phyloP scores from a whole-genome alignment of 1,284 basidiomycete species.

The Agroathelia rolfsii region DNA sequence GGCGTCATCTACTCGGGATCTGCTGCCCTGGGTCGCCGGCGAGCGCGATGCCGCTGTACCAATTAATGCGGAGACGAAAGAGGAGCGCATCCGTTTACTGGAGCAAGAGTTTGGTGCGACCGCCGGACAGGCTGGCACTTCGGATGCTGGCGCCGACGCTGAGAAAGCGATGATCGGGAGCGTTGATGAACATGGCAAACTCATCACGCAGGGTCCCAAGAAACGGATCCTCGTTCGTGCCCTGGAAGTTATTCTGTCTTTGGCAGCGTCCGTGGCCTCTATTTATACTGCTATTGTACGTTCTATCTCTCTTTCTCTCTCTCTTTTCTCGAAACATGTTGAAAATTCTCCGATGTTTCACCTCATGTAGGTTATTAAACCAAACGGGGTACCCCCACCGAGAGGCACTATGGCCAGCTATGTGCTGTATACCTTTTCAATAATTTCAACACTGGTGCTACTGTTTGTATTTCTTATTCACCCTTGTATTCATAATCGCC shows the following conservation, averaged over 20 bases:
- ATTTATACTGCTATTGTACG: conserved; percentile 51
- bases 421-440: conserved; percentile 47
- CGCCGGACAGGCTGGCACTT: conserved; percentile 17
- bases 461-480: conserved; percentile 48
- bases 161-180: conserved; percentile 41
- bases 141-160: conserved; percentile 30
- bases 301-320: conserved; percentile 8
- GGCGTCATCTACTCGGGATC: conserved; percentile 24
- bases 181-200: conserved; percentile 41
- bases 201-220: conserved; percentile 54
- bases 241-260: conserved; percentile 39
- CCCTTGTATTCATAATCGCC: conserved; percentile 39
- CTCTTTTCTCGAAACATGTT: neutral
- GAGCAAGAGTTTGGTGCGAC: conserved; percentile 48
- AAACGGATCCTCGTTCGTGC: conserved; percentile 41
- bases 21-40: conserved; percentile 39
- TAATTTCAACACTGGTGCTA: conserved; percentile 39
- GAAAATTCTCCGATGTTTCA: conserved; percentile 5
- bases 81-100: conserved; percentile 60
- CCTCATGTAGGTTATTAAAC: conserved; percentile 42
- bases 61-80: conserved; percentile 42
- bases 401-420: conserved; percentile 43
- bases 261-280: conserved; percentile 40
- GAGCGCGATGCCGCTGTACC: conserved; percentile 30
- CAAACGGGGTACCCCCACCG: conserved; percentile 42